phyloP scores from a whole-genome alignment of 2,329 filamentous ascomycete species.

The Lithohypha guttulata region DNA sequence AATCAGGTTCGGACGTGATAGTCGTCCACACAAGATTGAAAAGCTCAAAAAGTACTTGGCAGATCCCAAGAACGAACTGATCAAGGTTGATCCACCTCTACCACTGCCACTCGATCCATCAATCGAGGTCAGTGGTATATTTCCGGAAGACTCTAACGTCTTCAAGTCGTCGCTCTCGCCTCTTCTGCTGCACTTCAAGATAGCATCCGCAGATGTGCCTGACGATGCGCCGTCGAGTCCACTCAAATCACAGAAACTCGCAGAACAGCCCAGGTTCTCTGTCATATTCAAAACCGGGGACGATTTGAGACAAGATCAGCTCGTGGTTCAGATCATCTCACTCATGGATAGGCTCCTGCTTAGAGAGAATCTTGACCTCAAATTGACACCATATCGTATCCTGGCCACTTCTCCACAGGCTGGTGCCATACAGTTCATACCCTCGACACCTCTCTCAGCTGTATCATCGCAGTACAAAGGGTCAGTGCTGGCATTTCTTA shows the following conservation, averaged over 20 bases:
- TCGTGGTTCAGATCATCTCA: slow-evolving; percentile 95
- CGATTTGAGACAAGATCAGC: slow-evolving; percentile 88
- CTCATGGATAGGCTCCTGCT: slow-evolving; percentile 93
- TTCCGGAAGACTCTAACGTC: slow-evolving; percentile 74
- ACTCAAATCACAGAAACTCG: slow-evolving; percentile 5
- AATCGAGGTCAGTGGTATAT: slow-evolving; percentile 65
- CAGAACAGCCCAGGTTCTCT: slow-evolving; percentile 62
- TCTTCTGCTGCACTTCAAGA: slow-evolving; percentile 83
- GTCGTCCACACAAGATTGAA: slow-evolving; percentile 69
- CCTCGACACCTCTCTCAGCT: slow-evolving; percentile 70
- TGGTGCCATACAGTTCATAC: slow-evolving; percentile 87
- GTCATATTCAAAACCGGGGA: slow-evolving; percentile 97
- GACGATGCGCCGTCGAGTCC: slow-evolving; percentile 20
- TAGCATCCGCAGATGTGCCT: slow-evolving; percentile 31
- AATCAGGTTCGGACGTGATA: slow-evolving; percentile 68
- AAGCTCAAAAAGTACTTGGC: slow-evolving; percentile 72
- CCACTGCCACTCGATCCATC: slow-evolving; percentile 81
- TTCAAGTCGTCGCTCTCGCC: slow-evolving; percentile 94
- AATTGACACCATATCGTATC: slow-evolving; percentile 91
- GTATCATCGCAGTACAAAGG: slow-evolving; percentile 78
- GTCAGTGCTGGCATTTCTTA: slow-evolving; percentile 67
- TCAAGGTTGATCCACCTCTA: slow-evolving; percentile 72
- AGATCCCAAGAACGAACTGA: slow-evolving; percentile 82
- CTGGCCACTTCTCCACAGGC: slow-evolving; percentile 82
- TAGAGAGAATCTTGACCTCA: slow-evolving; percentile 93